Evolutionary conservation across 805 yeast genomes (phyloP).

Genomic region (Clavispora carvajalis): DNA sequence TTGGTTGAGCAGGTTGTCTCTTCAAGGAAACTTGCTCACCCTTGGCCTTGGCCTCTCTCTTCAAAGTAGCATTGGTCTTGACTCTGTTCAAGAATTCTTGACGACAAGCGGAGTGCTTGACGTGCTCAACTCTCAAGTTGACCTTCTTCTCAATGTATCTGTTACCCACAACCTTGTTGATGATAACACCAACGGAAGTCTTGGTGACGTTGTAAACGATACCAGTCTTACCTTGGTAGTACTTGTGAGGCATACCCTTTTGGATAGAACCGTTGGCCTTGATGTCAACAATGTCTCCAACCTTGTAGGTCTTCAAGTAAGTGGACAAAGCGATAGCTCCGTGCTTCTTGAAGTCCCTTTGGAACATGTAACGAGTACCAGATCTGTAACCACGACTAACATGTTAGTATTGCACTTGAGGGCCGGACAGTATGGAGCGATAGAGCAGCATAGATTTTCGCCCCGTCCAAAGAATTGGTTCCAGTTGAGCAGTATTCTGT

Average conservation of each 20-base stretch:
- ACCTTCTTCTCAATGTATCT: constrained; percentile 99
- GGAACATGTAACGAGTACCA: constrained; percentile 99
- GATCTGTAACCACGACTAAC: constrained; percentile 95
- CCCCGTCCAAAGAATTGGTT: not conserved
- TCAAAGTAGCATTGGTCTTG: constrained; percentile 90
- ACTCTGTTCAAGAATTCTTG: constrained; percentile 98
- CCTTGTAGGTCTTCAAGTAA: constrained; percentile 96
- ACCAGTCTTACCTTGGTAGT: constrained; percentile 99
- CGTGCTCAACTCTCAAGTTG: constrained; percentile 97
- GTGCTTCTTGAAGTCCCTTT: constrained; percentile 98
- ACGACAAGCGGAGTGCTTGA: constrained; percentile 99
- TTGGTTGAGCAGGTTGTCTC: constrained; percentile 99
- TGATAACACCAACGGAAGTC: constrained; percentile 95
- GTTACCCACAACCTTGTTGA: constrained; percentile 98
- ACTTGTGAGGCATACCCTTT: constrained; percentile 99
- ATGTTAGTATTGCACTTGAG: constrained; percentile 22
- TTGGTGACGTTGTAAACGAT: constrained; percentile 98
- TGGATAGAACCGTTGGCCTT: constrained; percentile 99
- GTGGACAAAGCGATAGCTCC: constrained; percentile 93
- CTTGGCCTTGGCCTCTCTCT: constrained; percentile 89
- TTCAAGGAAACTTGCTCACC: constrained; percentile 89
- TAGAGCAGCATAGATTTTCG: not conserved
- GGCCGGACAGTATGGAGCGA: too few species aligned
- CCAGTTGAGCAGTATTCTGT: not conserved
- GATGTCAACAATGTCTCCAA: constrained; percentile 99